Conservation (phyloP, 2,329 filamentous ascomycete species). For the Cladophialophora yegresii region DNA sequence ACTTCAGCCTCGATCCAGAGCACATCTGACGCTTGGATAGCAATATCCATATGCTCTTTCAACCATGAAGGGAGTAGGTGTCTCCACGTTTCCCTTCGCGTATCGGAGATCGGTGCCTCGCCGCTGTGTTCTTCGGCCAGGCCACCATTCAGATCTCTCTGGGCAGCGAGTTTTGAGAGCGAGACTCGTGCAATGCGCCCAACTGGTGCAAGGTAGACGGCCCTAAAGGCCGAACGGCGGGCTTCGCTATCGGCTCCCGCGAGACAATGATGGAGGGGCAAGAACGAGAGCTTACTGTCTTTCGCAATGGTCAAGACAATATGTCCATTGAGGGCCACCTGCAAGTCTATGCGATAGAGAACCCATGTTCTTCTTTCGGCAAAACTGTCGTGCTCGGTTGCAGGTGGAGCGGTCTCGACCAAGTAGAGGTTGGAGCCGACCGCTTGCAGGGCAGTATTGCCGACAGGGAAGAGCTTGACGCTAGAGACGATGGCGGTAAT, state of each 20-base stretch:
- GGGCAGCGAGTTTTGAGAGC: neutral
- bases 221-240: neutral
- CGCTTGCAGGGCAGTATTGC: constrained; percentile 22
- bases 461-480: constrained; percentile 27
- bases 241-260: neutral
- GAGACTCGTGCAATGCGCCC: constrained; percentile 21
- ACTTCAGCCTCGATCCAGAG: constrained; percentile 32
- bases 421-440: constrained; percentile 30
- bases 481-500: constrained; percentile 34
- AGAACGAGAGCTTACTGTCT: constrained; percentile 20
- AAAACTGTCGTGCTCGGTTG: constrained; percentile 9
- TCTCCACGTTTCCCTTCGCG: constrained; percentile 20
- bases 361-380: constrained; percentile 14
- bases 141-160: neutral
- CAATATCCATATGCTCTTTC: constrained; percentile 18
- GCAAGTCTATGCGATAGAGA: constrained; percentile 32
- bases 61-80: constrained; percentile 29
- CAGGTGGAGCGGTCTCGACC: constrained; percentile 15
- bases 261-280: constrained; percentile 9
- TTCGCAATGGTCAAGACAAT: constrained; percentile 31
- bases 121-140: neutral
- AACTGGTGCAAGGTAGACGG: constrained; percentile 28
- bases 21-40: constrained; percentile 4
- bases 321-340: constrained; percentile 31
- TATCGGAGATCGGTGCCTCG: constrained; percentile 2